Conservation (phyloP, 805 yeast species). For the Saturnispora mendoncae region DNA sequence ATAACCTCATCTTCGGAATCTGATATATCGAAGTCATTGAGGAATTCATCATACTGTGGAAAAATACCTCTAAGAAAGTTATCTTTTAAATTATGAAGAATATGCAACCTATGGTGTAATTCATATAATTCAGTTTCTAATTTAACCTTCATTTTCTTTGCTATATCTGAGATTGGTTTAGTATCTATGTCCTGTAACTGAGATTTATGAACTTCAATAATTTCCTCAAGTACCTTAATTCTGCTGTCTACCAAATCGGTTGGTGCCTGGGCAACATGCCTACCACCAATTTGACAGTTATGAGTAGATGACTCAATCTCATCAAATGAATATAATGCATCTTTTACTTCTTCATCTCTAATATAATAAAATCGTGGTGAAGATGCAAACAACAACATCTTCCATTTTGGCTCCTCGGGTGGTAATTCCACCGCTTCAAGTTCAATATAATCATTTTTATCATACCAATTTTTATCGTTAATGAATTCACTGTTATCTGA, state of each 20-base stretch:
- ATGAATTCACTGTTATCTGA: conserved; percentile 13
- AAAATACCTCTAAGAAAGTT: conserved; percentile 22
- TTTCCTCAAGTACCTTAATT: conserved; percentile 31
- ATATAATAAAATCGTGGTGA: conserved; percentile 57
- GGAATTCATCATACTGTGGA: conserved; percentile 22
- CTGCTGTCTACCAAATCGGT: conserved; percentile 35
- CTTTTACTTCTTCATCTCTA: conserved; percentile 38
- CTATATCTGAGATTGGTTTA: conserved; percentile 9
- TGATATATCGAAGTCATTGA: conserved; percentile 18
- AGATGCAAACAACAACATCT: conserved; percentile 41
- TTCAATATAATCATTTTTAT: conserved; percentile 68
- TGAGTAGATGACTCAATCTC: conserved; percentile 48
- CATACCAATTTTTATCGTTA: conserved; percentile 47
- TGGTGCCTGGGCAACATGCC: conserved; percentile 51
- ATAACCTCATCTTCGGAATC: conserved; percentile 16
- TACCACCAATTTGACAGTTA: conserved; percentile 48
- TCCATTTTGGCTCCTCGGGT: conserved; percentile 33
- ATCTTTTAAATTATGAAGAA: conserved; percentile 19
- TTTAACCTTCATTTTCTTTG: conserved; percentile 15
- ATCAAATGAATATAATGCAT: conserved; percentile 50
- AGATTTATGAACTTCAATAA: conserved; percentile 27
- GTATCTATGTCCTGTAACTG: conserved; percentile 19
- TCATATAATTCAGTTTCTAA: conserved; percentile 24
- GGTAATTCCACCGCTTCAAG: conserved; percentile 41
- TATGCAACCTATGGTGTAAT: conserved; percentile 25